A percentile compares a stretch with the other conserved stretches of the same genome.
Evolutionary conservation across 2,329 filamentous ascomycete genomes (phyloP).

Genomic region (Phaeosphaeria sp.): DNA sequence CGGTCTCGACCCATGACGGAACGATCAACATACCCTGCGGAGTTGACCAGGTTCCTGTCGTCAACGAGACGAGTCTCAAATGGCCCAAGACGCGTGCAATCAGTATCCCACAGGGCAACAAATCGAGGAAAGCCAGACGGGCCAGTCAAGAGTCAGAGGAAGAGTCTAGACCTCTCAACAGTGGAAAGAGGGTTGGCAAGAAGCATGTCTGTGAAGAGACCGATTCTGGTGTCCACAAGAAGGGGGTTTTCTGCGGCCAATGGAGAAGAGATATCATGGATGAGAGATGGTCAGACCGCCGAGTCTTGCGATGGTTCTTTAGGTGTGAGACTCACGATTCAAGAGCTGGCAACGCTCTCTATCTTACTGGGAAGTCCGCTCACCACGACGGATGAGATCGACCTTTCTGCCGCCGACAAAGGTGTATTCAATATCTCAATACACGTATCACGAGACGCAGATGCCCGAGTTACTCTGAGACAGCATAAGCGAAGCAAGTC

Average conservation of each 20-base stretch:
- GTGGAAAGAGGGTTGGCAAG: slow-evolving; percentile 22
- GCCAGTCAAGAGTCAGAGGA: slow-evolving; percentile 16
- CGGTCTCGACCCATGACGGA: slow-evolving; percentile 26
- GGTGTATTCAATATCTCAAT: slow-evolving; percentile 42
- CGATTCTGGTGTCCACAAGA: slow-evolving; percentile 17
- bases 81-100: slow-evolving; percentile 24
- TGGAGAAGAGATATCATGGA: slow-evolving; percentile 28
- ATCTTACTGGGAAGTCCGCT: slow-evolving; percentile 36
- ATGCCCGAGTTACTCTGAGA: slow-evolving; percentile 28
- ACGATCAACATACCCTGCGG: slow-evolving; percentile 29
- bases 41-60: slow-evolving; percentile 32
- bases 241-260: slow-evolving; percentile 14
- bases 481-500: slow-evolving; percentile 31
- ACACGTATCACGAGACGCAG: slow-evolving; percentile 15
- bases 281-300: slow-evolving; percentile 30
- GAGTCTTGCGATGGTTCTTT: slow-evolving; percentile 20
- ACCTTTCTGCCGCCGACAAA: slow-evolving; percentile 6
- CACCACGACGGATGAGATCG: slow-evolving; percentile 3
- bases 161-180: slow-evolving; percentile 24
- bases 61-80: slow-evolving; percentile 16
- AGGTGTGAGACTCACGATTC: slow-evolving; percentile 23
- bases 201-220: slow-evolving; percentile 23
- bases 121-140: slow-evolving; percentile 17
- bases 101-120: slow-evolving; percentile 20
- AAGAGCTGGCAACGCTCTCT: slow-evolving; percentile 37